Percentiles rank a stretch among this genome's conserved stretches.
phyloP scores from a whole-genome alignment of 1,139 yeast species.

The Taphrina sp. region DNA sequence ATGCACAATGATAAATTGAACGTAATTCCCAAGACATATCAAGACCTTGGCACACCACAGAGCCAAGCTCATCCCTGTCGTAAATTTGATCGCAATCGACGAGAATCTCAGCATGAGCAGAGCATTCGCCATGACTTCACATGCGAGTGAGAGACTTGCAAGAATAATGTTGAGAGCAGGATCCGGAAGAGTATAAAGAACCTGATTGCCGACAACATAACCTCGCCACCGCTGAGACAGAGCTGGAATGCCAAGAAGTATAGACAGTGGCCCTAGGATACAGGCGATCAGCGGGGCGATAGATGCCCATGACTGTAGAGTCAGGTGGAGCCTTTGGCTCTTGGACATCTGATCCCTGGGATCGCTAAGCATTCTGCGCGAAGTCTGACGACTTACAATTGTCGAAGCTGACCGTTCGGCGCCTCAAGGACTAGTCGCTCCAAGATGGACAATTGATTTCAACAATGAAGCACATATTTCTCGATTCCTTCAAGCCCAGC shows the following conservation, averaged over 20 bases:
- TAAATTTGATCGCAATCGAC: conserved; percentile 4
- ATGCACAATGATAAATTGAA: conserved; percentile 11
- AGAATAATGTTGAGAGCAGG: conserved; percentile 14
- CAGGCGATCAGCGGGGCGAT: conserved; percentile 17
- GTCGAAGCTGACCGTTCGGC: too few species aligned
- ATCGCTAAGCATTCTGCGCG: too few species aligned
- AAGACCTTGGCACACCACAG: conserved; percentile 13
- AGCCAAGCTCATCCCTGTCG: conserved; percentile 4
- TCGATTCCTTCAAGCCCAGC: too few species aligned
- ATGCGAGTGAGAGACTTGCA: conserved; percentile 11
- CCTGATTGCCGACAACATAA: conserved; percentile 7
- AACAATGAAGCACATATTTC: too few species aligned
- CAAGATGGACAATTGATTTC: too few species aligned
- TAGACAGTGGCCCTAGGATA: conserved; percentile 16
- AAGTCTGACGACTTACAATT: too few species aligned
- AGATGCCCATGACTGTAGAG: conserved; percentile 20
- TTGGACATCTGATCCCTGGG: too few species aligned
- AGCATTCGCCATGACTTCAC: conserved; percentile 9
- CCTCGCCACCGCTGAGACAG: conserved; percentile 23
- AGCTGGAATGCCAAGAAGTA: conserved; percentile 15
- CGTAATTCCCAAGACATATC: conserved; percentile 15
- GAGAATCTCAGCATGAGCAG: conserved; percentile 14
- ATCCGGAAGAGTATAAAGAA: conserved; percentile 12
- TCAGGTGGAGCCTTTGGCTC: too few species aligned
- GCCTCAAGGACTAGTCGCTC: too few species aligned